Conservation (phyloP, 148 eudicot genomes). For the Silene latifolia region DNA sequence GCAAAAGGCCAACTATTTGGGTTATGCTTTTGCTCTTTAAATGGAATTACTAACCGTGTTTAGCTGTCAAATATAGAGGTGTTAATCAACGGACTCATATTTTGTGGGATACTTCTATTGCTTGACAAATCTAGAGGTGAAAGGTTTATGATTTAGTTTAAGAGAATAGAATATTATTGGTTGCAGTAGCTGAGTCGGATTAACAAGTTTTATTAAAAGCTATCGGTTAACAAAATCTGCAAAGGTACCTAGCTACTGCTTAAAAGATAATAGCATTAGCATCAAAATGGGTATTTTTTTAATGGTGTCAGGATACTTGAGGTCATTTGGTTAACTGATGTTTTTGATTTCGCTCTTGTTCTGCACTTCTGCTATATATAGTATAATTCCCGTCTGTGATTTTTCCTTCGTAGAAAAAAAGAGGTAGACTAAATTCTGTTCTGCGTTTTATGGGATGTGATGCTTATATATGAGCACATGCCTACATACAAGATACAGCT, state of each 20-base stretch:
- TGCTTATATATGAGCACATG: neutral
- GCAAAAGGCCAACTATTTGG: too few relatives aligned
- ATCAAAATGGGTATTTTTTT: neutral
- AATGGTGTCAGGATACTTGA: neutral
- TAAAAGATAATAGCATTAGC: too few relatives aligned
- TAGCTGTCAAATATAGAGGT: too few relatives aligned
- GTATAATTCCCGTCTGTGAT: neutral
- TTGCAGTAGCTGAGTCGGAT: too few relatives aligned
- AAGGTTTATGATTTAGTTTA: neutral
- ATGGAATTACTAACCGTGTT: too few relatives aligned
- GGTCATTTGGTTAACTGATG: neutral
- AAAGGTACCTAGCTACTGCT: neutral
- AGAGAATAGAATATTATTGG: neutral
- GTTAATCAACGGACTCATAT: too few relatives aligned
- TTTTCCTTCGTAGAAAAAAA: neutral
- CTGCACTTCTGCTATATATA: neutral
- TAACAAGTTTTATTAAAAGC: neutral
- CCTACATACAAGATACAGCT: neutral
- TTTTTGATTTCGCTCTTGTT: neutral
- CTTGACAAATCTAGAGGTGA: too few relatives aligned
- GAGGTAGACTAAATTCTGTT: neutral
- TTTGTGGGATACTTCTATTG: too few relatives aligned
- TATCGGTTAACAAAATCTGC: neutral
- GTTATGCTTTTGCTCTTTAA: too few relatives aligned
- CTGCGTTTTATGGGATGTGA: neutral